phyloP scores from a whole-genome alignment of 306 rosid genomes.

The Spatholobus suberectus region DNA sequence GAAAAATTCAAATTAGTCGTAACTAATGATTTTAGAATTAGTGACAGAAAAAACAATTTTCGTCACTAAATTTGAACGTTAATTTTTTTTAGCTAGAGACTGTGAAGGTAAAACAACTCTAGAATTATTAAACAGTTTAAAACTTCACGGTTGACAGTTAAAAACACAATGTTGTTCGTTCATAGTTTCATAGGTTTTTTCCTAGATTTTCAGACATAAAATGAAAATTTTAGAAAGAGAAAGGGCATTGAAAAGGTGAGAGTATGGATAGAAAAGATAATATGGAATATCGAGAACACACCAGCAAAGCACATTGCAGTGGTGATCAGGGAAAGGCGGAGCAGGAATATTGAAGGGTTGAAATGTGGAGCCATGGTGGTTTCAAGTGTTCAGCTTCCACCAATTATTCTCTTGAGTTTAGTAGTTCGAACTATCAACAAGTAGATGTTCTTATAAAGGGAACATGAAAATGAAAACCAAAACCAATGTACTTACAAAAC shows the following conservation, averaged over 20 bases:
- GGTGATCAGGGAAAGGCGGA: slow-evolving; percentile 45
- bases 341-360: slow-evolving; percentile 6
- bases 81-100: no score
- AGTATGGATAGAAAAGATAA: not conserved
- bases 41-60: no score
- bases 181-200: slow-evolving; percentile 11
- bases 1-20: no score
- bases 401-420: not conserved
- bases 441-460: slow-evolving; percentile 2
- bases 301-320: slow-evolving; percentile 48
- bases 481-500: not conserved
- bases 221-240: no score
- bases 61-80: not conserved
- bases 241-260: not conserved
- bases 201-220: not conserved
- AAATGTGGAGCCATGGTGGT: slow-evolving; percentile 48
- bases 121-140: not conserved
- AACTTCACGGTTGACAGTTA: not conserved
- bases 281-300: slow-evolving; percentile 22
- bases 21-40: no score
- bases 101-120: not conserved
- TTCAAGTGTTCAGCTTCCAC: not conserved
- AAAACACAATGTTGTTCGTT: not conserved
- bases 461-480: not conserved
- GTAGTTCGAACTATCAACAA: not conserved